A percentile compares a stretch with the other conserved stretches of the same genome.
Evolutionary conservation across 1,139 yeast species (phyloP).

Genomic region (Saccharomyces hybrid): DNA sequence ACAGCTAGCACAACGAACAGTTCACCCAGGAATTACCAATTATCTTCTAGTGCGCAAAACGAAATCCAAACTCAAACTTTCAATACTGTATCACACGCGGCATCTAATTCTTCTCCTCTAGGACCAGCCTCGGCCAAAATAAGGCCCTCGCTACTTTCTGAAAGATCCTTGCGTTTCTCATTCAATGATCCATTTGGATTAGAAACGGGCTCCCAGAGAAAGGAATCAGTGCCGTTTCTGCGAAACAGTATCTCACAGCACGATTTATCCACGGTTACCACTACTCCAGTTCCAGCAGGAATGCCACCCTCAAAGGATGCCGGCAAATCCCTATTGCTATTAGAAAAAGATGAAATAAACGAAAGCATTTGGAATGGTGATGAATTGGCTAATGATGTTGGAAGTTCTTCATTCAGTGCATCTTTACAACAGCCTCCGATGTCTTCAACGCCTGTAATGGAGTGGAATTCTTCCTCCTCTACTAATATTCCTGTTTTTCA

Average conservation of each 20-base stretch:
- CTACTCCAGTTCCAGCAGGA: constrained; percentile 20
- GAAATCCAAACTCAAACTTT: background rate
- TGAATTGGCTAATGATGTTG: constrained; percentile 20
- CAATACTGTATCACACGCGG: background rate
- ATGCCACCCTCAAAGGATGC: constrained; percentile 28
- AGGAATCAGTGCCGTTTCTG: constrained; percentile 1
- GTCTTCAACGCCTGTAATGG: constrained; percentile 26
- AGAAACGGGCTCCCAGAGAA: constrained; percentile 14
- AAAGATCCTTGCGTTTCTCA: constrained; percentile 33
- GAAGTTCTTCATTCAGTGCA: constrained; percentile 8
- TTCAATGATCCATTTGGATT: constrained; percentile 54
- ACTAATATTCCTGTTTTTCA: background rate
- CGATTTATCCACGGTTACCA: constrained; percentile 14
- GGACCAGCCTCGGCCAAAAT: background rate
- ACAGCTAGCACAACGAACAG: background rate
- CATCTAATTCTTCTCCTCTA: background rate
- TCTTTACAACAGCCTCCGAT: constrained; percentile 24
- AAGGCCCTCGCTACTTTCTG: background rate
- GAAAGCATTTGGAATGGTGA: constrained; percentile 45
- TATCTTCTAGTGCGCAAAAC: constrained; percentile 1
- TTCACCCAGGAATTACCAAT: constrained; percentile 6
- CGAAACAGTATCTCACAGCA: constrained; percentile 7
- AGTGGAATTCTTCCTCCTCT: constrained; percentile 21
- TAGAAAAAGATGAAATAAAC: constrained; percentile 42
- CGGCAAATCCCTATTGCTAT: constrained; percentile 46